These are phyloP conservation scores for Mortierella antarctica DNA, from an alignment of 192 early-diverging fungal genomes.

Conservation along the genomic window DNA sequence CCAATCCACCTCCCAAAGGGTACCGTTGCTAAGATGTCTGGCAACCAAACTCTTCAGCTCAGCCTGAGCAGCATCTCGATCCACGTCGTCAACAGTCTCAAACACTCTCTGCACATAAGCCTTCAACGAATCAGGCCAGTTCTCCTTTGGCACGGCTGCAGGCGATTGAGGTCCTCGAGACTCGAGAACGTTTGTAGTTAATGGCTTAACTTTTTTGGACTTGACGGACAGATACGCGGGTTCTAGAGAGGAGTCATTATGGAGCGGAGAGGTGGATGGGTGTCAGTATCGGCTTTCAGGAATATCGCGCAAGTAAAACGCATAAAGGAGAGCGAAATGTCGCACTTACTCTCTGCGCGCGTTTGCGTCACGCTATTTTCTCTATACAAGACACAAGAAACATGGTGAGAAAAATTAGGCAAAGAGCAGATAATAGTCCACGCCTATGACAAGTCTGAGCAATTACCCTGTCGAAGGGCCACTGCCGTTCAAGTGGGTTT, in stretches of 20 bases:
- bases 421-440: neutral
- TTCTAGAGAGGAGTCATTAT: constrained; percentile 5
- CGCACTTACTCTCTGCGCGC: no score
- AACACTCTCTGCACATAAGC: constrained; percentile 56
- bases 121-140: constrained; percentile 41
- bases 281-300: neutral
- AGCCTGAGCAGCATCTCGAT: constrained; percentile 58
- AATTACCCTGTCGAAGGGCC: no score
- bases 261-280: neutral
- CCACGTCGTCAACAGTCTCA: constrained; percentile 40
- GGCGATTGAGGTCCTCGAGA: constrained; percentile 12
- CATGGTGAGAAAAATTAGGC: neutral
- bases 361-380: no score
- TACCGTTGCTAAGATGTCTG: constrained; percentile 52
- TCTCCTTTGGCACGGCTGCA: constrained; percentile 10
- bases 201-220: constrained; percentile 48
- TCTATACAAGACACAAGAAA: neutral
- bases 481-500: no score
- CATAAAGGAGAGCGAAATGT: no score
- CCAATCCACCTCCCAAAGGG: constrained; percentile 74
- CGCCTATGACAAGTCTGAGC: neutral
- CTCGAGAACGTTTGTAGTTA: constrained; percentile 45
- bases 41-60: constrained; percentile 69
- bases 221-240: constrained; percentile 52
- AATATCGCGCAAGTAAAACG: no score